phyloP scores from a whole-genome alignment of 371 early-diverging fungal genomes.

The Umbelopsis sp. region DNA sequence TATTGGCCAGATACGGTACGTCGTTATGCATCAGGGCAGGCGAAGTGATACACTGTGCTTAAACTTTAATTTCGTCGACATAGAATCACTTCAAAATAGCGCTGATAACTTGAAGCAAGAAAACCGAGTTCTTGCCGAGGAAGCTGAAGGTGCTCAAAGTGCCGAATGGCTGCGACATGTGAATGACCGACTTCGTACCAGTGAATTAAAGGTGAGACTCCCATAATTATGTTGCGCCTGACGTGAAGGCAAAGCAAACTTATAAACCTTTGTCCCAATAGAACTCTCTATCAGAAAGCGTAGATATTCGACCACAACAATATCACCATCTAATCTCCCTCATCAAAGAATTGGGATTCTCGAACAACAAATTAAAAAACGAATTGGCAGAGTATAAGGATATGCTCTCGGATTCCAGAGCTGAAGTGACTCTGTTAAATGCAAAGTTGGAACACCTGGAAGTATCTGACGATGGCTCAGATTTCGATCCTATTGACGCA shows the following conservation, averaged over 20 bases:
- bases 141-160: constrained; percentile 21
- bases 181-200: constrained; percentile 45
- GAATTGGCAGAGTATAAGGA: constrained; percentile 45
- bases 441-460: constrained; percentile 29
- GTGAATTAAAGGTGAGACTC: constrained; percentile 41
- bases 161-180: constrained; percentile 41
- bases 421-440: constrained; percentile 32
- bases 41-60: not conserved
- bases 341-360: constrained; percentile 49
- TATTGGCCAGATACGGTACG: constrained; percentile 43
- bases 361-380: constrained; percentile 46
- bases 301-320: constrained; percentile 7
- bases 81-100: not conserved
- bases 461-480: constrained; percentile 7
- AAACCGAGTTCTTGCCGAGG: constrained; percentile 1
- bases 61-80: not conserved
- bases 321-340: constrained; percentile 30
- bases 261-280: not conserved
- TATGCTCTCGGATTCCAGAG: constrained; percentile 36
- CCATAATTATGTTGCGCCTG: not conserved
- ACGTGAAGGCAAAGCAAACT: not conserved
- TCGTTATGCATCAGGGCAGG: not conserved
- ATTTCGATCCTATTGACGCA: not conserved
- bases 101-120: constrained; percentile 2
- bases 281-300: not conserved